Percentiles rank a stretch among this genome's conserved stretches.
Evolutionary conservation across 805 yeast species (phyloP).

Genomic region (Jamesozyma piceae): DNA sequence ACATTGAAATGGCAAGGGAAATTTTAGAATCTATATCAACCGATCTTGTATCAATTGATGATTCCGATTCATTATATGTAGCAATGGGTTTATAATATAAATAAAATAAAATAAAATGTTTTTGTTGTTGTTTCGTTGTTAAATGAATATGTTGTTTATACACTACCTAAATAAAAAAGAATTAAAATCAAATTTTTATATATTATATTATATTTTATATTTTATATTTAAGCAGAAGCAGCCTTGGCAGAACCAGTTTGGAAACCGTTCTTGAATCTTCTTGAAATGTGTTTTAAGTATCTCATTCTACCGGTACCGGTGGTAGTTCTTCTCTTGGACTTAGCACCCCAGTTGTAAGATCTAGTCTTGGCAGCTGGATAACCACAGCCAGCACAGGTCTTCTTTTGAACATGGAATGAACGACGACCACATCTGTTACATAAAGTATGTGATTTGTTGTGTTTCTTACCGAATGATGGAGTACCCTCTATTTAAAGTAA

Average conservation of each 20-base stretch:
- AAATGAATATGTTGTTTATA: constrained; percentile 1
- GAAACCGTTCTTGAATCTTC: constrained; percentile 99
- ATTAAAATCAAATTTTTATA: not conserved
- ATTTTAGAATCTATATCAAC: constrained; percentile 40
- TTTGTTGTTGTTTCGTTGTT: not conserved
- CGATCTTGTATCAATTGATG: constrained; percentile 60
- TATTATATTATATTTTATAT: too few relatives aligned
- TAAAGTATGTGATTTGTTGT: constrained; percentile 98
- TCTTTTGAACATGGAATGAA: constrained; percentile 98
- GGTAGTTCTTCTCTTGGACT: constrained; percentile 99
- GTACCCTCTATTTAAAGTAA: constrained; percentile 71
- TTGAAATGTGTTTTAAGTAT: constrained; percentile 91
- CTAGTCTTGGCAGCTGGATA: constrained; percentile 99
- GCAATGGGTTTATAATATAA: constrained; percentile 42
- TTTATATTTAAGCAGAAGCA: constrained; percentile 45
- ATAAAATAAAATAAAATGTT: not conserved
- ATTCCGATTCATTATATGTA: constrained; percentile 63
- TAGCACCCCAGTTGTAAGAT: constrained; percentile 98
- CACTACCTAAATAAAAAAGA: not conserved
- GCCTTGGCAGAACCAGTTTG: constrained; percentile 73
- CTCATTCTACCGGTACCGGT: constrained; percentile 99
- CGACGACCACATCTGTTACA: constrained; percentile 99
- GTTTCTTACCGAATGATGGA: constrained; percentile 99
- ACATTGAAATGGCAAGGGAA: constrained; percentile 58
- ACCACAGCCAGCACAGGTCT: constrained; percentile 97